phyloP scores from a whole-genome alignment of 768 basidiomycete genomes.

The Panaeolus papilionaceus region DNA sequence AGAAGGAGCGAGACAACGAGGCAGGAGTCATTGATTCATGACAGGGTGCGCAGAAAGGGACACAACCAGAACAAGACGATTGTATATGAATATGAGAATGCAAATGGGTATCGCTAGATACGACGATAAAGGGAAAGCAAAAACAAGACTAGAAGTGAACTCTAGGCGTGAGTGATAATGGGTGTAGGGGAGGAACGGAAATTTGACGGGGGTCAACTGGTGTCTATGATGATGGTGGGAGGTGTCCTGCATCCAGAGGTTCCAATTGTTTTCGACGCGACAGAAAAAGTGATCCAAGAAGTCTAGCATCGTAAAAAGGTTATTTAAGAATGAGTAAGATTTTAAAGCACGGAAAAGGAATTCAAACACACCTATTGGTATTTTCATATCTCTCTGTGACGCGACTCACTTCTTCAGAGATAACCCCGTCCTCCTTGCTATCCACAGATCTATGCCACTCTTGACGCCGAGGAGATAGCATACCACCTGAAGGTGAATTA shows the following conservation, averaged over 20 bases:
- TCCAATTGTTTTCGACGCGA: constrained; percentile 52
- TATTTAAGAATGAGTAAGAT: background rate
- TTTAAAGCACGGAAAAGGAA: constrained; percentile 14
- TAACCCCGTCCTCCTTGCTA: background rate
- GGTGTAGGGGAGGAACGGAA: background rate
- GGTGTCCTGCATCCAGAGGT: constrained; percentile 19
- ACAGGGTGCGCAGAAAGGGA: background rate
- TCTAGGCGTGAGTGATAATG: background rate
- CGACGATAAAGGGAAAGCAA: constrained; percentile 4
- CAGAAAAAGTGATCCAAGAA: constrained; percentile 69
- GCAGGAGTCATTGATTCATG: background rate
- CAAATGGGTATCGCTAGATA: background rate
- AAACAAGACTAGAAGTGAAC: background rate
- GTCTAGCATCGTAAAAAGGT: constrained; percentile 41
- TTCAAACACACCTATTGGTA: constrained; percentile 58
- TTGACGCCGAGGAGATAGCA: constrained; percentile 15
- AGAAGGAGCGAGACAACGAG: background rate
- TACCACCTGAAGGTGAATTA: constrained; percentile 14
- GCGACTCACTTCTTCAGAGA: constrained; percentile 44
- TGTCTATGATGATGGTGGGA: constrained; percentile 1
- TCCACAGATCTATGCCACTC: constrained; percentile 21
- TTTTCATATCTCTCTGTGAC: constrained; percentile 68
- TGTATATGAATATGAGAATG: background rate
- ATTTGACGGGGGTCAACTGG: too few relatives aligned
- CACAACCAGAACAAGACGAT: background rate